Conservation (phyloP, 306 rosid species). For the Cyclanthera cordifolia region DNA sequence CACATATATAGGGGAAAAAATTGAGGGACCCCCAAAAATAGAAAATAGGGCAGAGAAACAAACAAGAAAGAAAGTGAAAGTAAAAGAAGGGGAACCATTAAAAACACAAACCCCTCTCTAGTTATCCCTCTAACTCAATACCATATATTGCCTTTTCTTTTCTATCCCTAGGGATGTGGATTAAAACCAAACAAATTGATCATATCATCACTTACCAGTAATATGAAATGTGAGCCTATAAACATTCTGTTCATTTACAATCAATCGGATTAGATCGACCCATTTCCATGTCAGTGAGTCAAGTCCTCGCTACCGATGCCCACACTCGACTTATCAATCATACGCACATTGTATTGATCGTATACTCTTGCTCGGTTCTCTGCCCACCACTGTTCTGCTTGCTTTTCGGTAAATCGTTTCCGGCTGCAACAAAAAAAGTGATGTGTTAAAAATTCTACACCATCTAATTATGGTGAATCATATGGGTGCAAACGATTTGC, state of each 20-base stretch:
- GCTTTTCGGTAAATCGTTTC: conserved; percentile 84
- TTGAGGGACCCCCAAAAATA: conserved; percentile 6
- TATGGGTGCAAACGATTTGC: no score
- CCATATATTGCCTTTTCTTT: conserved; percentile 34
- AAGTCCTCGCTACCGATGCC: conserved; percentile 85
- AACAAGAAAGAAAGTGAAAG: conserved; percentile 14
- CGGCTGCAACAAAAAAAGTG: conserved; percentile 41
- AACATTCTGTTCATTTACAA: conserved; percentile 53
- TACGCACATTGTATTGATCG: conserved; percentile 69
- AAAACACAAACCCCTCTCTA: conserved; percentile 47
- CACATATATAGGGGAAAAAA: conserved; percentile 42
- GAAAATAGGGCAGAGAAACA: conserved; percentile 12
- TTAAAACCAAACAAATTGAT: conserved; percentile 33
- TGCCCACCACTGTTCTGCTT: conserved; percentile 99
- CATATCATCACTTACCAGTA: conserved; percentile 24
- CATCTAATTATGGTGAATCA: not conserved
- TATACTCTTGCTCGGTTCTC: conserved; percentile 81
- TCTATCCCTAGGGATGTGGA: conserved; percentile 30
- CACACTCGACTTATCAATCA: conserved; percentile 62
- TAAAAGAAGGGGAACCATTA: conserved; percentile 16
- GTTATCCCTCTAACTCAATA: conserved; percentile 34
- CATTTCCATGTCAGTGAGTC: conserved; percentile 31
- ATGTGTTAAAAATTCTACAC: not conserved
- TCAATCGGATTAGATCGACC: conserved; percentile 19
- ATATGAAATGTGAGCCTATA: conserved; percentile 38